Evolutionary conservation across 768 basidiomycete species (phyloP).

Genomic region (Dioszegia hungarica): DNA sequence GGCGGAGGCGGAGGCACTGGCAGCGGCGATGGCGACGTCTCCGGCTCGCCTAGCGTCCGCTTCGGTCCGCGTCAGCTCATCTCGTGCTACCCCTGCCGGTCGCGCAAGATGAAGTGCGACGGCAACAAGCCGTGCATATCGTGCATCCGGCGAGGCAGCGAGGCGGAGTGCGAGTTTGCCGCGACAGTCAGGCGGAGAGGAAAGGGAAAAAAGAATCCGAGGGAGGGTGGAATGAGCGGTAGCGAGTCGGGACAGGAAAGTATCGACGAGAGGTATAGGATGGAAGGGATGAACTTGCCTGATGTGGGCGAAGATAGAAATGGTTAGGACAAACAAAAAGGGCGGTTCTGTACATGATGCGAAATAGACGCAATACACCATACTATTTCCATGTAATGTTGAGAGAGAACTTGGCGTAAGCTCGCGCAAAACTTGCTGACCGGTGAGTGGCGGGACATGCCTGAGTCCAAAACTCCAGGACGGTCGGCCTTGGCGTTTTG

Average conservation of each 20-base stretch:
- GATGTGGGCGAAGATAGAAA: not conserved
- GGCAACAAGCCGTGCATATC: constrained; percentile 26
- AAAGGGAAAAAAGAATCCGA: constrained; percentile 21
- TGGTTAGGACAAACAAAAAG: no score
- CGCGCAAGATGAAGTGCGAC: constrained; percentile 33
- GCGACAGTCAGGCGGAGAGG: constrained; percentile 21
- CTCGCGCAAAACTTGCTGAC: no score
- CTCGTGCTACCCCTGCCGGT: constrained; percentile 33
- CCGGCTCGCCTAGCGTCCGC: not conserved
- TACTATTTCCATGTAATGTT: no score
- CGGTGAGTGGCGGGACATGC: no score
- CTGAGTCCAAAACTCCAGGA: no score
- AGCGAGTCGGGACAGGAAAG: constrained; percentile 2
- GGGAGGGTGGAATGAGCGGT: not conserved
- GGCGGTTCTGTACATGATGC: not conserved
- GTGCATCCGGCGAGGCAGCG: constrained; percentile 14
- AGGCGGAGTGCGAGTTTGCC: constrained; percentile 24
- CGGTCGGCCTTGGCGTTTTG: no score
- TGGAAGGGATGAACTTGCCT: not conserved
- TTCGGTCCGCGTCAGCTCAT: constrained; percentile 20
- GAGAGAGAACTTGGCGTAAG: no score
- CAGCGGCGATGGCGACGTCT: no score
- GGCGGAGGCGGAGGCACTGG: no score
- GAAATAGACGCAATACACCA: no score
- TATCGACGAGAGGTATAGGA: not conserved